Evolutionary conservation across 1,284 basidiomycete species (phyloP), one percentile per base, ranked within the genome.

Genomic region (Sanghuangporus weigelae): DNA sequence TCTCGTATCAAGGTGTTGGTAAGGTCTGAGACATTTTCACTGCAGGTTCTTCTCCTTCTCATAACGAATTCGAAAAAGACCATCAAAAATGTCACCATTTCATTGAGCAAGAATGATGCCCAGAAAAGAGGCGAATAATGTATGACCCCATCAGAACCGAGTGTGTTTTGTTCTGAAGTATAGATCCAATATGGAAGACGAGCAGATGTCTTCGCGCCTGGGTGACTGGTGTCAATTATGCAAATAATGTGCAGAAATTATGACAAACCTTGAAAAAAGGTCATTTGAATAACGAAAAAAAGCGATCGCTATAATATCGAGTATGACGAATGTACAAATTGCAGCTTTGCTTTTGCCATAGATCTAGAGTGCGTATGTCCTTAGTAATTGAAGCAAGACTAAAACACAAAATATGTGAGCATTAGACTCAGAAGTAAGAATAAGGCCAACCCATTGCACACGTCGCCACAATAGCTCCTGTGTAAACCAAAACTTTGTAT

Each of bases 221-320:
- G 23, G 3, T 26, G 23, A 26, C 23, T 26, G 3, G 23, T 26
- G 23, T 26, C 23, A 26, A 26, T 26, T 26, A 26, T 26, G 23
- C 23, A 26, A 26, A 26, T 2, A 26, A 4, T 16, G 16, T 42
- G 40, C 40, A 26, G 23, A 26, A 26, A 26, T 26, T 26, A 26
- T 26, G 23, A 26, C 23, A 26, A 26, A 59, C 58, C n/a, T 50
- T 49, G 44, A 14, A 19, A 21, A 21, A 19, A 59, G 14, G 58
- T 59, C 14, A 48, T 12, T 50, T 59, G 40, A 2, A 59, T 19
- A 36, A 59, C 7, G 16, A 59, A 59, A 59, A 59, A 35, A 59
- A 35, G n/a, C n/a, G 23, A 59, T 10, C 7, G 46, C 46, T 19
- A 39, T 16, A 7, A 42, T 42, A 5, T 42, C 40, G 40, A 42